Conservation (phyloP, 345 rosid genomes). For the Eucalyptus viminalis region DNA sequence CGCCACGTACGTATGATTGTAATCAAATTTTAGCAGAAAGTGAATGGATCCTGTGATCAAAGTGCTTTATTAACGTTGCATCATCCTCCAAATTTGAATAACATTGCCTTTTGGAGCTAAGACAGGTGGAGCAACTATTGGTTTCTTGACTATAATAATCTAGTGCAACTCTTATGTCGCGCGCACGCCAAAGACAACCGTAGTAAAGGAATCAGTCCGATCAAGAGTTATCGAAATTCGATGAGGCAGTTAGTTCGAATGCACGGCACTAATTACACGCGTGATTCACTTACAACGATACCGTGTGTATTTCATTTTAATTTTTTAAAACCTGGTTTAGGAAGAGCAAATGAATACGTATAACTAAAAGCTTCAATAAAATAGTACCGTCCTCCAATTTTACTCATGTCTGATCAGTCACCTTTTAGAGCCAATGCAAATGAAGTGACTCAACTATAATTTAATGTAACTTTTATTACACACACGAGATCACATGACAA, state of each 20-base stretch:
- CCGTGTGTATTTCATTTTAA: no score
- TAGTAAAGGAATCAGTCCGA: neutral
- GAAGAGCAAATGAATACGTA: neutral
- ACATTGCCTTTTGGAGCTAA: neutral
- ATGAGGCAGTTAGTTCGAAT: neutral
- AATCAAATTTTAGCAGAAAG: neutral
- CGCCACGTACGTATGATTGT: neutral
- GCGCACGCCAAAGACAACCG: neutral
- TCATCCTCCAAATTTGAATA: neutral
- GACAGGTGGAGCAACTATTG: neutral
- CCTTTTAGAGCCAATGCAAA: neutral
- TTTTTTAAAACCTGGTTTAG: neutral
- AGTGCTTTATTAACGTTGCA: neutral
- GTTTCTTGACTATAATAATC: neutral
- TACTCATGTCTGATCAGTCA: rapidly evolving
- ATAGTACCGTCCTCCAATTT: neutral
- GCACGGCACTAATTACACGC: neutral
- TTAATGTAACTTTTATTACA: neutral
- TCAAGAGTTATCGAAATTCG: neutral
- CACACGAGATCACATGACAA: rapidly evolving
- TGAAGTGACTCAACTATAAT: neutral
- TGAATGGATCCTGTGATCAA: neutral
- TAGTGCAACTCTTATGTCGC: neutral
- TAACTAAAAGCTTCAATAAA: neutral
- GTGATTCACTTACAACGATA: neutral